Conservation (phyloP, 106 monocot genomes). For the Dioscorea dumetorum region DNA sequence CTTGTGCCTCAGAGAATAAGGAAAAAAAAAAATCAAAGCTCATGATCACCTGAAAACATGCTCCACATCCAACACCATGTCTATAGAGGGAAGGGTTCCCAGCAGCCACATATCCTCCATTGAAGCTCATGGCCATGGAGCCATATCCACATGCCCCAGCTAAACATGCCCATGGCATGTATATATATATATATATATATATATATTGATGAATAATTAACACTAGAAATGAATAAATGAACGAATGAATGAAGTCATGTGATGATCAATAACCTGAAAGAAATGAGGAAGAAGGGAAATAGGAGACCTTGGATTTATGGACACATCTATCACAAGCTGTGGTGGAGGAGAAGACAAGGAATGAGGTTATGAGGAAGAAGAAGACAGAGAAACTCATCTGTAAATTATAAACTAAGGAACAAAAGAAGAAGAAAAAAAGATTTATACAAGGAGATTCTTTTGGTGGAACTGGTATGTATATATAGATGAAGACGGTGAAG, state of each 20-base stretch:
- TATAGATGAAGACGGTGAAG: too few relatives aligned
- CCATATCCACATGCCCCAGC: slow-evolving; percentile 88
- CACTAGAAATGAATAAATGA: neutral
- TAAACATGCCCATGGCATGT: neutral
- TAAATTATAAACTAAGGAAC: neutral
- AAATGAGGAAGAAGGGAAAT: slow-evolving; percentile 43
- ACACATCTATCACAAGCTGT: slow-evolving; percentile 68
- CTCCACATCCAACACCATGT: slow-evolving; percentile 65
- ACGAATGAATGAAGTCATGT: neutral
- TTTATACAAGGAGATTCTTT: neutral
- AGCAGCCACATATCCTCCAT: slow-evolving; percentile 49
- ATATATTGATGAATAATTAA: neutral
- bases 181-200: too few relatives aligned
- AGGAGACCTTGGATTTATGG: slow-evolving; percentile 55
- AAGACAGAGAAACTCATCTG: slow-evolving; percentile 1
- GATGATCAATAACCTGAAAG: slow-evolving; percentile 26
- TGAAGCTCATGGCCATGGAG: slow-evolving; percentile 32
- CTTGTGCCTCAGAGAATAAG: neutral
- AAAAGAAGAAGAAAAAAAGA: neutral
- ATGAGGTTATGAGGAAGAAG: slow-evolving; percentile 8
- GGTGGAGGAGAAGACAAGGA: slow-evolving; percentile 18
- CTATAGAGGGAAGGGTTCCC: slow-evolving; percentile 44
- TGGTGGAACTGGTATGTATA: too few relatives aligned
- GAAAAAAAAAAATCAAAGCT: too few relatives aligned
- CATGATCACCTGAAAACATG: slow-evolving; percentile 62